These are phyloP conservation scores for Aspergillus tamarii DNA, from an alignment of 2,329 filamentous ascomycete species.

Conservation along the genomic window DNA sequence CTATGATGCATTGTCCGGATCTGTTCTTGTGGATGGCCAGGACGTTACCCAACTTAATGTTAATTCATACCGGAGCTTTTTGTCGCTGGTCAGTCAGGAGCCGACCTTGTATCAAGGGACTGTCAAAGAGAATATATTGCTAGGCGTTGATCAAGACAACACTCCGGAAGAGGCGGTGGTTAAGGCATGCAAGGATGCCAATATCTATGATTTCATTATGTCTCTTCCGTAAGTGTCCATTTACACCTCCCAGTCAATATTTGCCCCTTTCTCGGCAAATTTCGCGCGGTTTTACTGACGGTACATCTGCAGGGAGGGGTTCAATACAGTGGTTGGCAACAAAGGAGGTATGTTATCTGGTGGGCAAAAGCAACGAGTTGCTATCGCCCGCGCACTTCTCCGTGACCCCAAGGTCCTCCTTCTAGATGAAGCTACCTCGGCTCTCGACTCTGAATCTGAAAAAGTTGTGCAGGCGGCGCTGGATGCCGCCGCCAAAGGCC, in stretches of 20 bases:
- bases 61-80: slow-evolving; percentile 79
- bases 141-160: slow-evolving; percentile 70
- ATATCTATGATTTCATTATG: slow-evolving; percentile 90
- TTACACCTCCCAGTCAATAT: background rate
- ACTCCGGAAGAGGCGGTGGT: slow-evolving; percentile 73
- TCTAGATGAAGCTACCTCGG: slow-evolving; percentile 73
- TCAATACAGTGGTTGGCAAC: slow-evolving; percentile 81
- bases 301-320: slow-evolving; percentile 62
- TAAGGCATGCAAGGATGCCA: slow-evolving; percentile 83
- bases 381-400: slow-evolving; percentile 87
- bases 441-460: slow-evolving; percentile 54
- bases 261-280: background rate
- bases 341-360: slow-evolving; percentile 86
- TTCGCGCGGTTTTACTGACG: slow-evolving; percentile 19
- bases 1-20: slow-evolving; percentile 83
- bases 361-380: slow-evolving; percentile 92
- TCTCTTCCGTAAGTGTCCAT: slow-evolving; percentile 65
- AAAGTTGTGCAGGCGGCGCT: slow-evolving; percentile 68
- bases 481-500: slow-evolving; percentile 78
- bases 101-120: slow-evolving; percentile 93
- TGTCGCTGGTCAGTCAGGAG: slow-evolving; percentile 91
- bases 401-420: slow-evolving; percentile 88
- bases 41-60: slow-evolving; percentile 82
- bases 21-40: slow-evolving; percentile 78
- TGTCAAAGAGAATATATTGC: slow-evolving; percentile 84